Evolutionary conservation across 2,329 filamentous ascomycete species (phyloP), one percentile per base, ranked within the genome.

Genomic region (Dendryphion nanum): DNA sequence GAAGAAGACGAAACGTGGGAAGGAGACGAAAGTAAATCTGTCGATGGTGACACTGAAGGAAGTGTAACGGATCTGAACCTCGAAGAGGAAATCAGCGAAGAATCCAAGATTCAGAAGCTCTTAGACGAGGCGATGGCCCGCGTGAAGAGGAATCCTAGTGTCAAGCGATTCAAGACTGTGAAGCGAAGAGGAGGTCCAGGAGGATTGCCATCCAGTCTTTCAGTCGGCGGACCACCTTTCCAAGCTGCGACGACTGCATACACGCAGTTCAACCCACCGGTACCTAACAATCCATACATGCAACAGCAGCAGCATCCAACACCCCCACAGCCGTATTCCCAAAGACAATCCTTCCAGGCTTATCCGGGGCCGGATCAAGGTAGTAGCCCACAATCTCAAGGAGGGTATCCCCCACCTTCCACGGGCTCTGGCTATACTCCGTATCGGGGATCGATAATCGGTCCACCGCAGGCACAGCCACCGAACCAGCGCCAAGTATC

Each of bases 41-140:
- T 47, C 2, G 34, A 33, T 7, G 46, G 33, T 6, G 38, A 41
- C 3, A 48, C 42, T 0, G 47, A 48, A 16, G 47, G 45, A 12
- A 56, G 53, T 30, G 50, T 56, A 2, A 47, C 43, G 6, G 45
- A 51, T 47, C 50, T 70, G 0, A 41, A 56, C 24, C 42, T 63
- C 1, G 77, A 84, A 39, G 64, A 76, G 48, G 83, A 80, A 5
- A 81, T 90, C 0, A 69, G 68, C 45, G 75, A 82, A 26, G 86
- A 91, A 19, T 29, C 16, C n/a, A 56, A 55, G 35, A 55, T 56
- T 15, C 36, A 43, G 16, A 55, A 53, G 17, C 20, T 55, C 6
- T 38, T 56, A 18, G 45, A 50, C 8, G 48, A 55, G 19, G 50
- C 45, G 13, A 44, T 50, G 38, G 44, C 40, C 0, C 42, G 50